Percentiles rank a stretch among this genome's conserved stretches.
phyloP scores from a whole-genome alignment of 306 rosid genomes.

The Phaseolus lunatus region DNA sequence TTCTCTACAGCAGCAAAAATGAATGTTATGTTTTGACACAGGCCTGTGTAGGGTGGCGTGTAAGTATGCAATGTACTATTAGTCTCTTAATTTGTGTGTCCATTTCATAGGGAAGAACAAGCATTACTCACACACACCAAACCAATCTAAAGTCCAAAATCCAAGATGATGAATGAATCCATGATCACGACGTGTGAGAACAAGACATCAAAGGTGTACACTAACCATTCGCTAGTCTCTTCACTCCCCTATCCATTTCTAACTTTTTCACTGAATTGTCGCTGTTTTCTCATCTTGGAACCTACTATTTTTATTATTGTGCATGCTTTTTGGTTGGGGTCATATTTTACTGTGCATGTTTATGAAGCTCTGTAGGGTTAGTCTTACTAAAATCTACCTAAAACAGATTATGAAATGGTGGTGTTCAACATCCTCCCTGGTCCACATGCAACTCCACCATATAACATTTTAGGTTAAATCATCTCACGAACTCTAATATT shows the following conservation, averaged over 20 bases:
- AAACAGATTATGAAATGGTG: slow-evolving; percentile 9
- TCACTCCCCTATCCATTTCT: background rate
- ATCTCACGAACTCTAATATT: slow-evolving; percentile 13
- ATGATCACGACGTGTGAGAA: slow-evolving; percentile 38
- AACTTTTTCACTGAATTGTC: slow-evolving; percentile 27
- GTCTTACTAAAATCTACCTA: slow-evolving; percentile 3
- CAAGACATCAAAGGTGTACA: slow-evolving; percentile 33
- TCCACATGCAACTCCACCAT: slow-evolving; percentile 15
- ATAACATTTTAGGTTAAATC: slow-evolving; percentile 27
- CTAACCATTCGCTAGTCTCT: slow-evolving; percentile 13
- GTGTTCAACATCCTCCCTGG: background rate
- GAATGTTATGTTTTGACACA: background rate
- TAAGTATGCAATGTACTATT: background rate
- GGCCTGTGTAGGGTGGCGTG: background rate
- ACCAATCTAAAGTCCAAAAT: slow-evolving; percentile 21
- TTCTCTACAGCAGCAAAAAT: background rate
- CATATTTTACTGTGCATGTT: background rate
- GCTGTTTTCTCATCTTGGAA: background rate
- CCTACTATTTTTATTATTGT: slow-evolving; percentile 9
- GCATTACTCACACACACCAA: slow-evolving; percentile 9
- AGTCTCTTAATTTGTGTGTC: slow-evolving; percentile 23
- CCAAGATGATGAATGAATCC: slow-evolving; percentile 35
- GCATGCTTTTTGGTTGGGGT: background rate
- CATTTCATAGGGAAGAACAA: slow-evolving; percentile 37
- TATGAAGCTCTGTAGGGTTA: background rate